Evolutionary conservation across 2,329 filamentous ascomycete genomes (phyloP), one percentile per base, ranked within the genome.

Genomic region (Xylaria sp.): DNA sequence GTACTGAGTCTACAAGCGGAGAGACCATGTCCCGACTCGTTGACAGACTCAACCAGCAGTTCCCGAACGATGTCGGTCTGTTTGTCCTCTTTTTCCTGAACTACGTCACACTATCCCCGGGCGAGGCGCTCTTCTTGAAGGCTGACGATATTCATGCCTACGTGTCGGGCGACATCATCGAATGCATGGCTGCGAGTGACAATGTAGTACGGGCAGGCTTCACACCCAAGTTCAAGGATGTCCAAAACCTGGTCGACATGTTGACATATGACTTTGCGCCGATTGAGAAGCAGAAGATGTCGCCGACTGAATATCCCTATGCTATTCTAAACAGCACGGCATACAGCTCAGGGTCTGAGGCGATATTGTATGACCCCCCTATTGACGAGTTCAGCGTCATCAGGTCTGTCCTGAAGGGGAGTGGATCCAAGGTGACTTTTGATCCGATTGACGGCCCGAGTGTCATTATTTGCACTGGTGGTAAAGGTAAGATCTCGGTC

Each of bases 151-250:
- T 98, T 71, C 95, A 99, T 76, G 95, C 95, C 49, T 99, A 99
- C 77, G 79, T 96, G 43, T 92, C 89, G 2, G 92, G 92, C 62
- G 94, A 99, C 73, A 97, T 99, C 69, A 93, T 99, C 75, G 95
- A 99, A 79, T 99, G 95, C 82, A 99, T 99, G 95, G 95, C 95
- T 0, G 90, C 92, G 8, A 96, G 92, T n/a, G 95, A 99, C 83
- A 99, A 99, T 68, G 95, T 99, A 35, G 93, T 99, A 53, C 92
- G 95, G 58, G 95, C 95, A 0, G 95, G 95, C 43, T 95, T 99
- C 78, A 99, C 95, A 0, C 95, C 95, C 58, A 99, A 99, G 76
- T 99, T 97, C 85, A 97, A 98, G 80, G 95, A 99, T 70, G 92
- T 98, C 21, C 80, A 88, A 55, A 98, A 93, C 0, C 83, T 99